Evolutionary conservation across 768 basidiomycete genomes (phyloP).

Genomic region (Termitomyces sp.): DNA sequence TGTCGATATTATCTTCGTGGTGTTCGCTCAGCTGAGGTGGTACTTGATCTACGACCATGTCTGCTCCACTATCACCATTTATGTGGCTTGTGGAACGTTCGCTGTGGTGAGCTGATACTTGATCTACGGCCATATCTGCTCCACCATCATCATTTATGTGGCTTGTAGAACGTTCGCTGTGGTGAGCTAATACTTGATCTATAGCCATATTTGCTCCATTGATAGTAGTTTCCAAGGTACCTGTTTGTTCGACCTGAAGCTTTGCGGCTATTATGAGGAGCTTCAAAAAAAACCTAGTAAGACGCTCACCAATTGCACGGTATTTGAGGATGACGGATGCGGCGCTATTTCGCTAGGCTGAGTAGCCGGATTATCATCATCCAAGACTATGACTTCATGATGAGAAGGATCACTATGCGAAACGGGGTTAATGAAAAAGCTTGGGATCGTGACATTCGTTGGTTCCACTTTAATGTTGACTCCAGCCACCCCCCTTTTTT

Average conservation of each 20-base stretch:
- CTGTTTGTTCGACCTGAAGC: not conserved
- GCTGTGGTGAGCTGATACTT: not conserved
- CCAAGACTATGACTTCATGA: constrained; percentile 2
- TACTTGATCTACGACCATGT: not conserved
- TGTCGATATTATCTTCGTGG: not conserved
- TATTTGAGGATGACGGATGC: not conserved
- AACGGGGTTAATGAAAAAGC: not conserved
- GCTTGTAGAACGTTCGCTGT: not conserved
- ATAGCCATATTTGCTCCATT: not conserved
- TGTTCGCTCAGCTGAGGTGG: not conserved
- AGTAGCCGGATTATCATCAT: constrained; percentile 1
- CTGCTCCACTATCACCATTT: not conserved
- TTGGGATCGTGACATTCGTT: constrained; percentile 3
- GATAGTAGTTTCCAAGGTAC: not conserved
- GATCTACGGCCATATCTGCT: not conserved
- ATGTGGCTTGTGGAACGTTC: not conserved
- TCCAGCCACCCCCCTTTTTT: constrained; percentile 9
- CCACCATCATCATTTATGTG: not conserved
- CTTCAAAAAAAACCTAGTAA: not conserved
- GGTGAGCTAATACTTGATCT: not conserved
- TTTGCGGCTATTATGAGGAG: not conserved
- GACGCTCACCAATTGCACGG: constrained; percentile 2
- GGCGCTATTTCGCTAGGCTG: not conserved
- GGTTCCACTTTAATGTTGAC: constrained; percentile 9
- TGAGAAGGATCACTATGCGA: not conserved